phyloP scores from a whole-genome alignment of 2,329 filamentous ascomycete species.

The Fusarium luffae region DNA sequence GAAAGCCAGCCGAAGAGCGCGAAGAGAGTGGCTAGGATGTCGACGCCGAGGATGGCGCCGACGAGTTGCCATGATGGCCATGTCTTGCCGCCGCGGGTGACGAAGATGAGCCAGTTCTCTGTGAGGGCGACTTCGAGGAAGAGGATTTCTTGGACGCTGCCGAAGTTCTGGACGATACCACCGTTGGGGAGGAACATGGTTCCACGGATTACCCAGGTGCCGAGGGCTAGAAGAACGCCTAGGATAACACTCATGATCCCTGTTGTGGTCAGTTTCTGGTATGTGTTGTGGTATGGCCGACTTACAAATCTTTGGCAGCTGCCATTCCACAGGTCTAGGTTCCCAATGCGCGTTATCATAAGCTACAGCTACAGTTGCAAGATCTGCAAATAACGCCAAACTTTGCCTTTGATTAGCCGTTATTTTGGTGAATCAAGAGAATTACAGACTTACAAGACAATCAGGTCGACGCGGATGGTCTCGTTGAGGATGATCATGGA shows the following conservation, averaged over 20 bases:
- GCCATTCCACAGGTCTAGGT: slow-evolving; percentile 20
- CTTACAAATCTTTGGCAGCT: slow-evolving; percentile 24
- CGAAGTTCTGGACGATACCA: slow-evolving; percentile 16
- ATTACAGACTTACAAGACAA: neutral
- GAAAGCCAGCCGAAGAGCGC: slow-evolving; percentile 27
- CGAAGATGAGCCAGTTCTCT: slow-evolving; percentile 36
- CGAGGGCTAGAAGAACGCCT: neutral
- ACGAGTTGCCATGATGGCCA: slow-evolving; percentile 36
- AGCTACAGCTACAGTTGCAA: slow-evolving; percentile 26
- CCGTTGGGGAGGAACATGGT: slow-evolving; percentile 7
- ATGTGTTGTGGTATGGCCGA: neutral
- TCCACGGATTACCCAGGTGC: slow-evolving; percentile 1
- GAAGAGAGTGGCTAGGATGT: slow-evolving; percentile 14
- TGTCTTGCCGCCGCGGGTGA: slow-evolving; percentile 22
- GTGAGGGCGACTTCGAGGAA: slow-evolving; percentile 30
- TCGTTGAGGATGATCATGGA: slow-evolving; percentile 36
- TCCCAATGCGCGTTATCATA: slow-evolving; percentile 35
- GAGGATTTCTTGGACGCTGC: slow-evolving; percentile 13
- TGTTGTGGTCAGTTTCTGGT: neutral
- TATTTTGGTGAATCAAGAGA: no score
- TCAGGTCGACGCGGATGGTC: slow-evolving; percentile 15
- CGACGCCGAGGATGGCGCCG: slow-evolving; percentile 7
- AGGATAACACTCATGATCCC: slow-evolving; percentile 25
- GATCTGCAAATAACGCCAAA: slow-evolving; percentile 2
- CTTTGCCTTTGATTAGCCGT: no score